Conservation (phyloP, 352 stramenopile species). For the Pythium grandisporangium region DNA sequence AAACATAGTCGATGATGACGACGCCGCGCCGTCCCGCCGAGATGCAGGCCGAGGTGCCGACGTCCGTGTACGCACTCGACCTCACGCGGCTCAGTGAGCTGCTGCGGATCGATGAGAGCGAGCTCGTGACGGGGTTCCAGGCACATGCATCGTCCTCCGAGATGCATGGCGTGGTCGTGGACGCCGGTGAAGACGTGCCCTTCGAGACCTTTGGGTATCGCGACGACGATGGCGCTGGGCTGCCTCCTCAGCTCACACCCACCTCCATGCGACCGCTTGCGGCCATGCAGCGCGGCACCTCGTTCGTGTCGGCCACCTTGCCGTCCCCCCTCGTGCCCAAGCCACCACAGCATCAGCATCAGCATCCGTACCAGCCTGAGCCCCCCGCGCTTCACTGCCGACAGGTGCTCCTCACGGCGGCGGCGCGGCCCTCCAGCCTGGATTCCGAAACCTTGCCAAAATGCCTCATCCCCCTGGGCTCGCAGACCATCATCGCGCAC, state of each 20-base stretch:
- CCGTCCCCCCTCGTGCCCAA: conserved; percentile 9
- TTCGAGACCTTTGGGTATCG: conserved; percentile 55
- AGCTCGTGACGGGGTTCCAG: conserved; percentile 40
- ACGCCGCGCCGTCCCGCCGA: conserved; percentile 14
- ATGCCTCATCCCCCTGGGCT: conserved; percentile 62
- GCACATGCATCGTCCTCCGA: conserved; percentile 39
- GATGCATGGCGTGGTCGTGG: conserved; percentile 73
- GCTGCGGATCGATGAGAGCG: conserved; percentile 15
- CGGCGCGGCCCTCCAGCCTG: conserved; percentile 35
- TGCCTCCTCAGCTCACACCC: too few relatives aligned
- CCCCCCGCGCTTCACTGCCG: conserved; percentile 5
- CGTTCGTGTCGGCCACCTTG: conserved; percentile 6
- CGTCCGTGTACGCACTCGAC: conserved; percentile 18
- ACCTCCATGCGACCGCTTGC: neutral
- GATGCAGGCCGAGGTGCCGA: conserved; percentile 16
- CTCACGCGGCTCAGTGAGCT: conserved; percentile 14
- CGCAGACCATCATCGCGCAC: conserved; percentile 69
- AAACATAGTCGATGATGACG: conserved; percentile 7
- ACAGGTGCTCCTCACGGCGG: conserved; percentile 63
- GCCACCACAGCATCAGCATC: too few relatives aligned
- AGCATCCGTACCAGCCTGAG: conserved; percentile 5
- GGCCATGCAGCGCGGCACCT: conserved; percentile 2
- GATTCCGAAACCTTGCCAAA: conserved; percentile 54
- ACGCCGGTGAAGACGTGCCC: conserved; percentile 60
- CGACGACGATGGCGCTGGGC: neutral